Evolutionary conservation across 305 asterid species (phyloP), one percentile per base, ranked within the genome.

Genomic region (Withania somnifera): DNA sequence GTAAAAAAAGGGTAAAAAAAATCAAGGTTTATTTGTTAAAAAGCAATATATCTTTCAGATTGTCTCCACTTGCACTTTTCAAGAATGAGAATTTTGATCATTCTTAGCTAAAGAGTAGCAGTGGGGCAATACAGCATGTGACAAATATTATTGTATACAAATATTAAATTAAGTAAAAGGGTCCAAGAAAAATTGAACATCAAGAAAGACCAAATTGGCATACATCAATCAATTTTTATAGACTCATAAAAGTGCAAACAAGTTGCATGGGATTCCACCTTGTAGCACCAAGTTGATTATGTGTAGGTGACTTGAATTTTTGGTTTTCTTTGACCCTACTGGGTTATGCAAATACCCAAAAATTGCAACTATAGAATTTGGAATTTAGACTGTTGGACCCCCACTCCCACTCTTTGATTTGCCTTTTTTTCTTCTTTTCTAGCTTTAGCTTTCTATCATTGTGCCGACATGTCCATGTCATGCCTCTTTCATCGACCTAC

Each of bases 211-310:
- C 40, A 75, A 75, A 71, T 13, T 75, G 24, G 60, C 3, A 26
- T 28, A 73, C 42, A 50, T 36, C 52, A 81, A 52, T 66, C 52
- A 34, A 53, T 40, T 40, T 56, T 9, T 82, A 40, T 40, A 69
- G 45, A 52, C 73, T 4, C 54, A 7, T 4, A 20, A 42, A 80
- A 13, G 66, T 28, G 20, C 52, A 42, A 57, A 20, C 73, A 82
- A 78, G 85, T 67, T 78, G 78, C 85, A 78, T 78, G 82, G 81
- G 85, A 77, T 82, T 67, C 85, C 30, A 19, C 77, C 75, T 67
- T 6, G 36, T 47, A 45, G 45, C 20, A 28, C 83, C 50, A 66
- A 73, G 60, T 71, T 61, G 20, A 61, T 61, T 30, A 63, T 63
- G 22, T 30, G 47, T 30, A 63, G 45, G 22, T 7, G 22, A 15